Conservation (phyloP, 2,329 filamentous ascomycete genomes). For the Stagonosporopsis tanaceti region DNA sequence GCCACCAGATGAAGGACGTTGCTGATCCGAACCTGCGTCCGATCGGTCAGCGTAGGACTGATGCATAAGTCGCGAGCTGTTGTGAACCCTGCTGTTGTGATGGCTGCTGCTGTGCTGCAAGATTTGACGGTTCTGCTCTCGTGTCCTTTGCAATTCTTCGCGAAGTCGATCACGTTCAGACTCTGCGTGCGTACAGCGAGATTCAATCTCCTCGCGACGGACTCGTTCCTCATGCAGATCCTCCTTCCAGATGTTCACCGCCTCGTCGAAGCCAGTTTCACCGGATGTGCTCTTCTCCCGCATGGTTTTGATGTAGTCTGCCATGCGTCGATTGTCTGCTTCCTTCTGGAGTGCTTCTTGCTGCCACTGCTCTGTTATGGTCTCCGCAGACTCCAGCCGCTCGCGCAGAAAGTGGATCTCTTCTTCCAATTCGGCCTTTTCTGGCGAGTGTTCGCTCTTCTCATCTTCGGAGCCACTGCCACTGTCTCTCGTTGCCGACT, state of each 20-base stretch:
- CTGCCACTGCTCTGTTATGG: constrained; percentile 81
- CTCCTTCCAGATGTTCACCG: constrained; percentile 87
- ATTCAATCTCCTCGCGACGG: constrained; percentile 86
- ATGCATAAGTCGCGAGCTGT: constrained; percentile 51
- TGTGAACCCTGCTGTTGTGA: constrained; percentile 47
- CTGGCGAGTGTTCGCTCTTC: constrained; percentile 61
- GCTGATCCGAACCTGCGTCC: constrained; percentile 51
- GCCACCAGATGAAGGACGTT: constrained; percentile 45
- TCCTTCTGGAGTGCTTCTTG: constrained; percentile 81
- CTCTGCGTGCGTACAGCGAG: constrained; percentile 85
- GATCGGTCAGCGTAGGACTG: constrained; percentile 48
- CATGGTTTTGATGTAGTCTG: constrained; percentile 77
- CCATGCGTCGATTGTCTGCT: constrained; percentile 84
- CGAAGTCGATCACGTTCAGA: constrained; percentile 85
- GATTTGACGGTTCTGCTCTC: constrained; percentile 51
- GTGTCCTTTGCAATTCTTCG: constrained; percentile 80
- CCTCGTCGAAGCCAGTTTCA: constrained; percentile 50
- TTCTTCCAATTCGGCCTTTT: constrained; percentile 76
- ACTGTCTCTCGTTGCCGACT: constrained; percentile 55
- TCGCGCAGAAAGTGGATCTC: constrained; percentile 87
- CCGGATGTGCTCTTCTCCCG: constrained; percentile 55
- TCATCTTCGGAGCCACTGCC: constrained; percentile 60
- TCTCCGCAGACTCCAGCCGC: constrained; percentile 81
- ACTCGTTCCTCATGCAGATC: constrained; percentile 91
- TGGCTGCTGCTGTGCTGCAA: constrained; percentile 49